Evolutionary conservation across 2,329 filamentous ascomycete genomes (phyloP).

Genomic region (Ilyonectria robusta): DNA sequence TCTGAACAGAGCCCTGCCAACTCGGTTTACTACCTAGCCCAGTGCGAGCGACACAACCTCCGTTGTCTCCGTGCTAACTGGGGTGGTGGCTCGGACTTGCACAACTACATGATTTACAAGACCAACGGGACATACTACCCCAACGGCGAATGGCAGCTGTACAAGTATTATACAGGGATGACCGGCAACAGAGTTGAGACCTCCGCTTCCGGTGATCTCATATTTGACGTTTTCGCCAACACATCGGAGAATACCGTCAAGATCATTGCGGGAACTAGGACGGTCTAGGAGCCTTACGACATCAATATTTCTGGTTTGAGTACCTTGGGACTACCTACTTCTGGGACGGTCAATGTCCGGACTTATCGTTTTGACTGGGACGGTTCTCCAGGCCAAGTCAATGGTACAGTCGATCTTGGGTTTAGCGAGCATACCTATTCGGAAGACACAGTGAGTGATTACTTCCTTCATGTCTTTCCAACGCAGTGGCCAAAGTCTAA

Average conservation of each 20-base stretch:
- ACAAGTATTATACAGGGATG: constrained; percentile 13
- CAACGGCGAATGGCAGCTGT: constrained; percentile 5
- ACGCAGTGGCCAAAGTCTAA: no score
- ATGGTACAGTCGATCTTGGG: background rate
- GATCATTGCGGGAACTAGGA: constrained; percentile 8
- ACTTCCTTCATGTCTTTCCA: no score
- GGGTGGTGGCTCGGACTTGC: constrained; percentile 7
- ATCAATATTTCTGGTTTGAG: background rate
- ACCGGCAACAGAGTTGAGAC: background rate
- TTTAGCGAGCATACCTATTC: background rate
- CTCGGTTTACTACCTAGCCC: constrained; percentile 11
- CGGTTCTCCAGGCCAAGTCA: background rate
- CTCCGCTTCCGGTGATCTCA: background rate
- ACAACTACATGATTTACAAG: background rate
- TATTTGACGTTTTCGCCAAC: constrained; percentile 10
- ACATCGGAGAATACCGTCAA: background rate
- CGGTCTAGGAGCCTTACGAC: background rate
- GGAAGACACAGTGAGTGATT: no score
- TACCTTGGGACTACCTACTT: background rate
- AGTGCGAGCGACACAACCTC: constrained; percentile 1
- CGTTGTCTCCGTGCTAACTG: constrained; percentile 12
- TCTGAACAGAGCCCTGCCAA: constrained; percentile 12
- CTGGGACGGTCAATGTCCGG: background rate
- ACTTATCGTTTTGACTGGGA: constrained; percentile 4
- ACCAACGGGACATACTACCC: background rate